Conservation (phyloP, 306 rosid genomes). For the Dryas drummondii region DNA sequence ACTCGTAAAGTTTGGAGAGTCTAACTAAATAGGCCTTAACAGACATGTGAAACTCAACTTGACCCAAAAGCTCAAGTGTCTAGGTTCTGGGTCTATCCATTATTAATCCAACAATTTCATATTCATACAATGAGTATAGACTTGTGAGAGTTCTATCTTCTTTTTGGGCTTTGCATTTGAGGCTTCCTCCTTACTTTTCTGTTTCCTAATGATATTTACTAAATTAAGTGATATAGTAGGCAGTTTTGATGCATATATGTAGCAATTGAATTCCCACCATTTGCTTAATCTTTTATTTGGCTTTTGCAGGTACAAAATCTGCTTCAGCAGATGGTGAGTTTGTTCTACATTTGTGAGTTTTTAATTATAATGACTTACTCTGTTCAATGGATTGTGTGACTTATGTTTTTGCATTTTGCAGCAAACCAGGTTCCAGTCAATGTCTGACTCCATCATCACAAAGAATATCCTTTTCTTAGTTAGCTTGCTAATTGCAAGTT, state of each 20-base stretch:
- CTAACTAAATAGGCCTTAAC: neutral
- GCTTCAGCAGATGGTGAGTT: constrained; percentile 59
- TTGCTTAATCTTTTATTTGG: constrained; percentile 18
- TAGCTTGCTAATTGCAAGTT: neutral
- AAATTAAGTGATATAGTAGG: neutral
- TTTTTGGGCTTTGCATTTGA: no score
- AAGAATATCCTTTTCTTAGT: constrained; percentile 51
- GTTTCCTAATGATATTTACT: neutral
- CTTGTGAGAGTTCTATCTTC: no score
- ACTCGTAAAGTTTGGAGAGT: neutral
- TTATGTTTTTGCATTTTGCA: constrained; percentile 26
- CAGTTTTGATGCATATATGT: neutral
- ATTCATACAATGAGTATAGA: no score
- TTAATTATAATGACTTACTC: constrained; percentile 8
- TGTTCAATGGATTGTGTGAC: constrained; percentile 3
- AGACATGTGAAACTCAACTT: neutral
- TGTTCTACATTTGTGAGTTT: constrained; percentile 8
- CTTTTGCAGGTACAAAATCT: constrained; percentile 49
- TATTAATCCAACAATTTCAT: no score
- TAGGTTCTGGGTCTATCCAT: neutral
- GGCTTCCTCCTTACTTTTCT: no score
- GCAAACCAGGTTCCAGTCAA: constrained; percentile 58
- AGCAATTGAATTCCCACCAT: neutral
- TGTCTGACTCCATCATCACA: constrained; percentile 50
- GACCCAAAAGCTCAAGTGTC: no score